These are phyloP conservation scores for Eucalyptus pauciflora DNA, from an alignment of 345 rosid species.

Conservation along the genomic window DNA sequence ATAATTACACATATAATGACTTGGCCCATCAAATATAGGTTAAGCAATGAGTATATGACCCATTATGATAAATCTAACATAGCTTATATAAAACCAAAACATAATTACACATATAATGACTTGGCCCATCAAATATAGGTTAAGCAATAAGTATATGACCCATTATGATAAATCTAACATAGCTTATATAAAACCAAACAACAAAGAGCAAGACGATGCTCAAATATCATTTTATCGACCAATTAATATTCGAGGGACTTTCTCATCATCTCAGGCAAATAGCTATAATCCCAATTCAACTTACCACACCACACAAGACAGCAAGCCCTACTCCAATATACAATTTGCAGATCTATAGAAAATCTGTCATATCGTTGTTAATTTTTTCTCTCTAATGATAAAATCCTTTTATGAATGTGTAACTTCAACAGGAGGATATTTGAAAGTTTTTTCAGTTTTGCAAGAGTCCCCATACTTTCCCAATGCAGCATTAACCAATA, in stretches of 20 bases:
- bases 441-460: accelerated
- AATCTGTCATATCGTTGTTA: neutral
- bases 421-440: neutral
- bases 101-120: accelerated
- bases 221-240: neutral
- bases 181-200: neutral
- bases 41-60: too few species aligned
- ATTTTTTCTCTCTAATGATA: neutral
- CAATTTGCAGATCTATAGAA: neutral
- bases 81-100: neutral
- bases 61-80: too few species aligned
- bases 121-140: accelerated
- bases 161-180: too few species aligned
- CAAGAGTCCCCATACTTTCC: neutral
- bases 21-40: accelerated
- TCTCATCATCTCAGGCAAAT: neutral
- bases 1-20: accelerated
- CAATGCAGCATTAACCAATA: neutral
- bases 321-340: neutral
- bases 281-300: neutral
- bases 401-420: neutral
- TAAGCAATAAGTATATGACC: too few species aligned
- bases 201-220: neutral
- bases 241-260: neutral
- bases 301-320: neutral